Evolutionary conservation across 2,329 filamentous ascomycete species (phyloP), one percentile per base, ranked within the genome.

Genomic region (Trichoderma koningiopsis): DNA sequence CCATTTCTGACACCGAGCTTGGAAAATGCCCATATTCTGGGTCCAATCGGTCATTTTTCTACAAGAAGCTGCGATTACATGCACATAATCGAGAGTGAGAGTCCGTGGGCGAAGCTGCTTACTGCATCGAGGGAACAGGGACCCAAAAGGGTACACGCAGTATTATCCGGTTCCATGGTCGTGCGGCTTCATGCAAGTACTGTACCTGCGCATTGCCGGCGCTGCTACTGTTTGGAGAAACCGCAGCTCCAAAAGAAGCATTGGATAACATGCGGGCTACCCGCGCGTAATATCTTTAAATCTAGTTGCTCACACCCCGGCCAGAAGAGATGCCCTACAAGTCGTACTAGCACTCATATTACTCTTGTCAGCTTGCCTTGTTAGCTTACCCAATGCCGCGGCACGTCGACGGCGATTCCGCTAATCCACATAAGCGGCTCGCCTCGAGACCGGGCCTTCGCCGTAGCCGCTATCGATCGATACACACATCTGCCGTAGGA

Each of bases 251-350:
- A 10, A 49, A 22, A n/a, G n/a, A 13, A 22, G n/a, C 1, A 22
- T n/a, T 19, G 19, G 11, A 14, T 22, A 22, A 22, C 33, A 24
- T 58, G 10, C n/a, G 11, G 58, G 13, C n/a, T 16, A 55, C 33
- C 52, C 52, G 35, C 49, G 33, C 22, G 61, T 64, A 29, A 64
- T 56, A 64, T 64, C 24, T 37, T 64, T 64, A 64, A 56, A 64
- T 64, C 49, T 16, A 53, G 29, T n/a, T 49, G 49, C 53, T 5
- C 53, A 31, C 6, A 29, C 29, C 53, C 53, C 47, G 53, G 61
- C 49, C 33, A 24, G 22, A 43, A 35, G 33, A 5, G 22, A 49
- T 24, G 47, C 47, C 47, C 8, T 49, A 43, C 40, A 7, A 43
- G 40, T 43, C 40, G 40, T 43, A n/a, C 40, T 43, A 43, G 40